These are phyloP conservation scores for Trametes meyenii DNA, from an alignment of 768 basidiomycete genomes.

Conservation along the genomic window DNA sequence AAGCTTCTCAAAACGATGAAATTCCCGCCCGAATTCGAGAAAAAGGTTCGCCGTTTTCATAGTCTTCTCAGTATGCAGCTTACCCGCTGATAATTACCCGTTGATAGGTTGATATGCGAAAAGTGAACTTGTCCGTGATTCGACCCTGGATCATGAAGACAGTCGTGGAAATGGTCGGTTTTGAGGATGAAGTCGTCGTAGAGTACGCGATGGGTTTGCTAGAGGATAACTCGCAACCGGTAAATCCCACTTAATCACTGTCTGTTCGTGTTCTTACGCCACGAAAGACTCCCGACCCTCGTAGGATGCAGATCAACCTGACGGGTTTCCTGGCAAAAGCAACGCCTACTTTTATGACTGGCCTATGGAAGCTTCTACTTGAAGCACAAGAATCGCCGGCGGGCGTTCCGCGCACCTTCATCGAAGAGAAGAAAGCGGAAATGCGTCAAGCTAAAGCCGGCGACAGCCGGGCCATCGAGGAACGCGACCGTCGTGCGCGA, in stretches of 20 bases:
- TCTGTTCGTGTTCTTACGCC: background rate
- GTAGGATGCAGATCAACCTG: slow-evolving; percentile 93
- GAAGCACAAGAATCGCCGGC: slow-evolving; percentile 89
- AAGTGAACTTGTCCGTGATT: slow-evolving; percentile 92
- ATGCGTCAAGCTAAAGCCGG: slow-evolving; percentile 70
- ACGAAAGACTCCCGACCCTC: slow-evolving; percentile 81
- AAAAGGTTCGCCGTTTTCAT: slow-evolving; percentile 58
- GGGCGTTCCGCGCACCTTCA: slow-evolving; percentile 87
- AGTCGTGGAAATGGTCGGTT: slow-evolving; percentile 85
- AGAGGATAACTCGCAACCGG: slow-evolving; percentile 84
- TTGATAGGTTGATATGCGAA: slow-evolving; percentile 85
- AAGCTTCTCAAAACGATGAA: slow-evolving; percentile 88
- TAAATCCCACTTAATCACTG: slow-evolving; percentile 40
- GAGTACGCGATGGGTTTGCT: slow-evolving; percentile 96
- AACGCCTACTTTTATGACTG: slow-evolving; percentile 84
- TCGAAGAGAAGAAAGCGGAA: slow-evolving; percentile 92
- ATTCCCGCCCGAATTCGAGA: slow-evolving; percentile 87
- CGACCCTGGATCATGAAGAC: slow-evolving; percentile 95
- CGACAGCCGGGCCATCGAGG: slow-evolving; percentile 67
- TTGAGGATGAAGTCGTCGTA: slow-evolving; percentile 96
- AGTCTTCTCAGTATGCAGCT: no score
- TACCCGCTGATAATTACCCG: background rate
- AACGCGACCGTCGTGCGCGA: slow-evolving; percentile 68
- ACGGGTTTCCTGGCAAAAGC: slow-evolving; percentile 91
- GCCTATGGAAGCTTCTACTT: slow-evolving; percentile 89